phyloP scores from a whole-genome alignment of 305 asterid species.

The Plantago rigida region DNA sequence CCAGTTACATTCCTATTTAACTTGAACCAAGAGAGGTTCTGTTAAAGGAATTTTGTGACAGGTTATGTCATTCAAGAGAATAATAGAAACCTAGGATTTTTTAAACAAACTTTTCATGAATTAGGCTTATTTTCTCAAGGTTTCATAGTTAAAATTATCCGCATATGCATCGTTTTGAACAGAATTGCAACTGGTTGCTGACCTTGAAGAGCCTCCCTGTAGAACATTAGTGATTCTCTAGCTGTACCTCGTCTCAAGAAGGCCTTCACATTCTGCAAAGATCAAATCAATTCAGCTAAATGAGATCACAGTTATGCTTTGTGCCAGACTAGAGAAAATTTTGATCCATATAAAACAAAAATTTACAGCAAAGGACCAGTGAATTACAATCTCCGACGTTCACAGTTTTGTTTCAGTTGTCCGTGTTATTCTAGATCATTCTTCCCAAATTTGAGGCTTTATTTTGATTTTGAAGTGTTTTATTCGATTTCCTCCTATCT shows the following conservation, averaged over 20 bases:
- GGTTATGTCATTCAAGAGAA: not conserved
- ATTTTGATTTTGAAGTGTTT: not conserved
- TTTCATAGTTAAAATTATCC: constrained; percentile 1
- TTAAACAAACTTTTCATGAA: not conserved
- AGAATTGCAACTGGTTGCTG: constrained; percentile 20
- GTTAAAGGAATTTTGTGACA: not conserved
- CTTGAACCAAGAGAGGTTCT: not conserved
- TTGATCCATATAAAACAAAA: not conserved
- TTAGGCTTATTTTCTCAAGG: not conserved
- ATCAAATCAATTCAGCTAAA: constrained; percentile 9
- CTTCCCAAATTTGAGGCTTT: not conserved
- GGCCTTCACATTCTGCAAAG: constrained; percentile 66
- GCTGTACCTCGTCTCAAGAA: constrained; percentile 91
- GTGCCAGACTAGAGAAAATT: constrained; percentile 12
- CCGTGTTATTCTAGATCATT: not conserved
- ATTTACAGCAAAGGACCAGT: constrained; percentile 2
- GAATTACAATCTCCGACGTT: not conserved
- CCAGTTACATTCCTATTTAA: not conserved
- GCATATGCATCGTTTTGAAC: constrained; percentile 1
- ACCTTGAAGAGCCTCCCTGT: constrained; percentile 87
- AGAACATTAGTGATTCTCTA: constrained; percentile 55
- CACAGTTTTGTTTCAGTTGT: not conserved
- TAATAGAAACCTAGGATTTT: not conserved
- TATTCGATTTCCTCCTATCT: not conserved
- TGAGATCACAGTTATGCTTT: constrained; percentile 7